Evolutionary conservation across 768 basidiomycete genomes (phyloP), one percentile per base, ranked within the genome.

Genomic region (Kwoniella newhampshirensis): DNA sequence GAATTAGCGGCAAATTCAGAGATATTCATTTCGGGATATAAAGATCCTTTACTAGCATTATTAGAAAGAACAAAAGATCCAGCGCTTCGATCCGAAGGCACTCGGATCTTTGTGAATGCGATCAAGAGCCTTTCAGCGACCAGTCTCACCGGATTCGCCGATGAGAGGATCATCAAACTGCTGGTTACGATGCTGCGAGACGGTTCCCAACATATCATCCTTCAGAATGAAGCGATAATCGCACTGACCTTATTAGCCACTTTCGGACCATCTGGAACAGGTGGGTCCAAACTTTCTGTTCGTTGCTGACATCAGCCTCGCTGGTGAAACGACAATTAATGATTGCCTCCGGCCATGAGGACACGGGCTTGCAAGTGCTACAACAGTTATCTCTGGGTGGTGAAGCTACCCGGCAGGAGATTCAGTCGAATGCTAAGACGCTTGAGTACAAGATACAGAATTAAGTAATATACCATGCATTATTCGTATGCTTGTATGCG

Each of bases 201-300:
- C 60, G 89, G 89, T 70, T 83, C 81, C 60, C 87, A 85, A 71
- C 91, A 90, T 71, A 87, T 89, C 1, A 80, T 91, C 37, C 80
- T 98, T 28, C 82, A 96, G 51, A 94, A 91, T 64, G 94, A 98
- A 75, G 89, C 87, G 1, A 80, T 93, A 20, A 83, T 96, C 40
- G 88, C 89, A 3, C 77, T 94, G 58, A 88, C 86, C 39, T 74
- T 97, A 47, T 76, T 97, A 56, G 85, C 85, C 51, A 85, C 66
- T 0, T 70, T 67, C 36, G 58, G 46, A 32, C 32, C 32, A 32
- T 6, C 6, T 6, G 6, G 7, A 13, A 32, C 32, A 13, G 32
- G 32, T 32, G 32, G 13, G 32, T 13, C 32, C 32, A 32, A n/a
- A n/a, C n/a, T 32, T 32, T 32, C 7, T 13, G 32, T 6, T 13